A percentile compares a stretch with the other conserved stretches of the same genome.
Evolutionary conservation across 257 asterid species (phyloP).

Genomic region (Gentiana macrophylla): DNA sequence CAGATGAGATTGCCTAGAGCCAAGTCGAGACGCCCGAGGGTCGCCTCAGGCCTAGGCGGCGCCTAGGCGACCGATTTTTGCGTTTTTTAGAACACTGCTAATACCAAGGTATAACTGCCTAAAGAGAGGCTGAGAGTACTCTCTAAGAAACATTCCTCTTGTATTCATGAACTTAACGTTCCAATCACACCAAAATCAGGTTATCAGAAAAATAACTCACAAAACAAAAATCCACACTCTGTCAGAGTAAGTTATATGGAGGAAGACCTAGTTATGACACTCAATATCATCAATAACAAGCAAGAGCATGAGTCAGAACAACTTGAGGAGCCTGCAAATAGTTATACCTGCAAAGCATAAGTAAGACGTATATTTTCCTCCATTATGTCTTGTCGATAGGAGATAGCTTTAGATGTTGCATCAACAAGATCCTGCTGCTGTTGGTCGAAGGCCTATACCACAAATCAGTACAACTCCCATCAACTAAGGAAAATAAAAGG

Average conservation of each 20-base stretch:
- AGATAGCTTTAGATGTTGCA: constrained; percentile 97
- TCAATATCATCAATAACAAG: neutral
- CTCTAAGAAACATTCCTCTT: too few relatives aligned
- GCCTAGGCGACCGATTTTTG: too few relatives aligned
- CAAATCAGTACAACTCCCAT: constrained; percentile 13
- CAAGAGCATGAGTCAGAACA: neutral
- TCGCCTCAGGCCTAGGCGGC: too few relatives aligned
- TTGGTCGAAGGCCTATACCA: constrained; percentile 82
- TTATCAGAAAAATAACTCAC: neutral
- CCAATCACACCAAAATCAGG: too few relatives aligned
- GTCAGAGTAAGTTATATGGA: too few relatives aligned
- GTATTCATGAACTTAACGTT: too few relatives aligned
- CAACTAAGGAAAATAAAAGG: constrained; percentile 11
- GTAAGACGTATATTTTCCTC: constrained; percentile 97
- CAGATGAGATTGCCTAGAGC: too few relatives aligned
- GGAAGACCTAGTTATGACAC: too few relatives aligned
- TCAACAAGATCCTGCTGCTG: constrained; percentile 97
- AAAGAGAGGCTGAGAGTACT: too few relatives aligned
- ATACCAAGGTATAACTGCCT: too few relatives aligned
- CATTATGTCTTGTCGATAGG: constrained; percentile 93
- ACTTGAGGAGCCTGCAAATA: neutral
- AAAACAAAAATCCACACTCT: neutral
- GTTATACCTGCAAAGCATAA: constrained; percentile 80
- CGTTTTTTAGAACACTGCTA: too few relatives aligned
- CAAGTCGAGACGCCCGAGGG: too few relatives aligned